Evolutionary conservation across 164 flowering plant genomes (phyloP).

Genomic region (Tetrastigma voinierianum): DNA sequence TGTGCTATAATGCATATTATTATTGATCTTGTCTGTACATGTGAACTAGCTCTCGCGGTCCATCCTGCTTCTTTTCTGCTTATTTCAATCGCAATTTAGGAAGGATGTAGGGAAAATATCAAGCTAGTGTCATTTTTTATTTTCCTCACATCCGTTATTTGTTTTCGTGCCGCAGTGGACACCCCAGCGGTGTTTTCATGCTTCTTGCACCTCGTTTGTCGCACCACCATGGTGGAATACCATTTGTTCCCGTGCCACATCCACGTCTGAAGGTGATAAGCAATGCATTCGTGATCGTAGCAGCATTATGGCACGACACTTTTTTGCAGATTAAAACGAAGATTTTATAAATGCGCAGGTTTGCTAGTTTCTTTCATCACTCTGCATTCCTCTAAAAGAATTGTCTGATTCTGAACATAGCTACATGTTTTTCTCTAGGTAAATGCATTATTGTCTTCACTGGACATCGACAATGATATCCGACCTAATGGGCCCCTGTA

Average conservation of each 20-base stretch:
- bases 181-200: no score
- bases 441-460: constrained; percentile 69
- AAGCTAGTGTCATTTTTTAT: no score
- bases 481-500: constrained; percentile 49
- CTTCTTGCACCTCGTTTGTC: no score
- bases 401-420: neutral
- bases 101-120: no score
- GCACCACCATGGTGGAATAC: constrained; percentile 67
- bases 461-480: constrained; percentile 74
- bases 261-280: constrained; percentile 90
- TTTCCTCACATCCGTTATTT: no score
- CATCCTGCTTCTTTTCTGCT: no score
- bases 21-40: no score
- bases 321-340: constrained; percentile 88
- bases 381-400: neutral
- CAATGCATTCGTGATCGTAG: constrained; percentile 91
- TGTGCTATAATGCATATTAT: no score
- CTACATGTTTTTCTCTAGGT: constrained; percentile 48
- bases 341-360: constrained; percentile 92
- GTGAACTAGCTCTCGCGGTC: no score
- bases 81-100: no score
- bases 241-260: constrained; percentile 74
- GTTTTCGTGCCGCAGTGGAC: no score
- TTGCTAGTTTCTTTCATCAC: neutral
- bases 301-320: constrained; percentile 94